phyloP scores from a whole-genome alignment of 2,329 filamentous ascomycete genomes.

The Microsporum audouinii region DNA sequence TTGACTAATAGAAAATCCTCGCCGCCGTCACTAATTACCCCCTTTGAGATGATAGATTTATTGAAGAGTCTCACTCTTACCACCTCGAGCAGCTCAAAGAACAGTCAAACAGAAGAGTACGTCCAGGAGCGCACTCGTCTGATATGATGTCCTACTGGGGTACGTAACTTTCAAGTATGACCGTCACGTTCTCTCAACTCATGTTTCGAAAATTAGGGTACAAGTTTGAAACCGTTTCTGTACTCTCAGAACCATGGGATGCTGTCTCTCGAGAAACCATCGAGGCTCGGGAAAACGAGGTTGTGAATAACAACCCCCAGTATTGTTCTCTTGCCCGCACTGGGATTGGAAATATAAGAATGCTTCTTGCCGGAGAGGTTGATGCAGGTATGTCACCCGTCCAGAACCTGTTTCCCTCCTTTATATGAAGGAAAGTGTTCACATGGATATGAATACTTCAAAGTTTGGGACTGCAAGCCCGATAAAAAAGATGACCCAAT shows the following conservation, averaged over 20 bases:
- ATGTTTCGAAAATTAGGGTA: conserved; percentile 52
- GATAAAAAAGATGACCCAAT: conserved; percentile 52
- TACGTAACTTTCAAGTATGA: conserved; percentile 27
- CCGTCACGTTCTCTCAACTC: conserved; percentile 7
- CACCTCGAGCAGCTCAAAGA: conserved; percentile 52
- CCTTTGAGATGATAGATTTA: conserved; percentile 51
- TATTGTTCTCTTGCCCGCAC: conserved; percentile 93
- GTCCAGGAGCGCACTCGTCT: conserved; percentile 49
- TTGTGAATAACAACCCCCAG: conserved; percentile 82
- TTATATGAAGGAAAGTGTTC: background rate
- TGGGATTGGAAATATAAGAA: conserved; percentile 60
- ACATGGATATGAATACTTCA: background rate
- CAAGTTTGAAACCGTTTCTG: conserved; percentile 84
- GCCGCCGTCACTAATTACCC: background rate
- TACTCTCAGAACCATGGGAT: conserved; percentile 64
- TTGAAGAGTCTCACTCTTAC: conserved; percentile 77
- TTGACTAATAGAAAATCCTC: conserved; percentile 7
- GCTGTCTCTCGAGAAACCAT: conserved; percentile 64
- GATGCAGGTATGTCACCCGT: conserved; percentile 55
- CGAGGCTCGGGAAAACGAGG: conserved; percentile 56
- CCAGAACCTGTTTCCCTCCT: conserved; percentile 5
- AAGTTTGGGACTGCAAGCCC: conserved; percentile 78
- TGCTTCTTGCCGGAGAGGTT: conserved; percentile 86
- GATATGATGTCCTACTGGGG: conserved; percentile 92
- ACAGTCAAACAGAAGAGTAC: conserved; percentile 42